A percentile compares a stretch with the other conserved stretches of the same genome.
Conservation (phyloP, 164 flowering plant genomes). For the Macadamia integrifolia region DNA sequence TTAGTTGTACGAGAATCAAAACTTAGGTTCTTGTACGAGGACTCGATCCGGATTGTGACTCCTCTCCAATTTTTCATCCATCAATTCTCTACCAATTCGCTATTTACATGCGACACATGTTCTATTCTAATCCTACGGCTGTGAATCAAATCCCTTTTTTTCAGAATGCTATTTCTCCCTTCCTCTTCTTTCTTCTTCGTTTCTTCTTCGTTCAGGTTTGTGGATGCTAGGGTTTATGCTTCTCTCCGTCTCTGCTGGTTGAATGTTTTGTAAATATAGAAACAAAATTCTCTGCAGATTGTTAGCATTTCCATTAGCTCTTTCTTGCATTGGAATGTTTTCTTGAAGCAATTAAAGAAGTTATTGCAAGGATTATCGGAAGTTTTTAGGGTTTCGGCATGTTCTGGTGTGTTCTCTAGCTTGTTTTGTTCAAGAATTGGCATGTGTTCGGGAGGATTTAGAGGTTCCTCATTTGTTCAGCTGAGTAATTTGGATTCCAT, state of each 20-base stretch:
- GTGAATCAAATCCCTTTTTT: too few species aligned
- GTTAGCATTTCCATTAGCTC: neutral
- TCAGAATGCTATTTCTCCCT: too few species aligned
- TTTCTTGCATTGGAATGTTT: neutral
- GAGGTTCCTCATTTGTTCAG: neutral
- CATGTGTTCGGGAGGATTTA: neutral
- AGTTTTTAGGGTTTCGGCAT: slow-evolving; percentile 2
- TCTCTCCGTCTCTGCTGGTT: neutral
- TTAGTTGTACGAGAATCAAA: too few species aligned
- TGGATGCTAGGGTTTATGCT: neutral
- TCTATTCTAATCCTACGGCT: too few species aligned
- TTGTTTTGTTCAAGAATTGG: neutral
- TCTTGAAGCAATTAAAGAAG: neutral
- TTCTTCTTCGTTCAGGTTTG: too few species aligned
- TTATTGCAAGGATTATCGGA: neutral
- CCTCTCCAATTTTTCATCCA: too few species aligned
- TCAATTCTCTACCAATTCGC: too few species aligned
- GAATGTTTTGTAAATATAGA: neutral
- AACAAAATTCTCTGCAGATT: neutral
- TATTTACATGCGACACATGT: too few species aligned
- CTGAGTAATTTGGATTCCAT: neutral
- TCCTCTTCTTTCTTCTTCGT: too few species aligned
- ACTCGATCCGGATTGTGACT: too few species aligned
- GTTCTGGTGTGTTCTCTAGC: neutral
- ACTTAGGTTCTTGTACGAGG: too few species aligned